Evolutionary conservation across 1,139 yeast species (phyloP).

Genomic region (Sugiyamaella japonica): DNA sequence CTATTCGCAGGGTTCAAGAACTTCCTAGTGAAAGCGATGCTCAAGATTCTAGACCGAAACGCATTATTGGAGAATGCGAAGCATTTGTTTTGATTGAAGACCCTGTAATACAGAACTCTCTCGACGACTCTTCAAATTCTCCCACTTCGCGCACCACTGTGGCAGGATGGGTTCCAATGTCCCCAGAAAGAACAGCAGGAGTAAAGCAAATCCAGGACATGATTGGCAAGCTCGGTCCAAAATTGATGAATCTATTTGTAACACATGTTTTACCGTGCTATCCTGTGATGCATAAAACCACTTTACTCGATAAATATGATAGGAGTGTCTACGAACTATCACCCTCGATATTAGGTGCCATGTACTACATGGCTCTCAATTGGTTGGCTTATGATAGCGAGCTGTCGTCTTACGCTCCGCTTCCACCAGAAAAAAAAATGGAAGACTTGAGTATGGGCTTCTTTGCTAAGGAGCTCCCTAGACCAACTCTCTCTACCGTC

Average conservation of each 20-base stretch:
- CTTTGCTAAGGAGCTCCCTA: constrained; percentile 28
- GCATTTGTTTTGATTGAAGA: constrained; percentile 31
- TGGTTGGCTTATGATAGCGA: constrained; percentile 33
- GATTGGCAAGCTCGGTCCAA: constrained; percentile 28
- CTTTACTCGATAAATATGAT: constrained; percentile 31
- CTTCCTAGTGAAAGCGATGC: background rate
- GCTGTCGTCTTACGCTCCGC: constrained; percentile 22
- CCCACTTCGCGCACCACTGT: constrained; percentile 20
- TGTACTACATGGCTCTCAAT: constrained; percentile 30
- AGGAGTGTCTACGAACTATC: constrained; percentile 30
- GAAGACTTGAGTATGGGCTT: constrained; percentile 27
- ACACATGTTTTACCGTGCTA: constrained; percentile 28
- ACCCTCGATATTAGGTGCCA: constrained; percentile 31
- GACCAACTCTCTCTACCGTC: constrained; percentile 32
- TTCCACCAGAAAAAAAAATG: constrained; percentile 24
- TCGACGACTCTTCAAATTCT: constrained; percentile 10
- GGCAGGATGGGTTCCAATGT: constrained; percentile 25
- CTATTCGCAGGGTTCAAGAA: constrained; percentile 18
- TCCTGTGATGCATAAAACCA: constrained; percentile 32
- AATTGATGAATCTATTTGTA: constrained; percentile 29
- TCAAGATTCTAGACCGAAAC: background rate
- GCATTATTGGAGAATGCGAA: constrained; percentile 18
- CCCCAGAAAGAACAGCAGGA: constrained; percentile 27
- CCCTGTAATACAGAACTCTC: constrained; percentile 6
- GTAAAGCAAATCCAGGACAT: constrained; percentile 29